Conservation (phyloP, 371 early-diverging fungal genomes). For the Vairimorpha necatrix region DNA sequence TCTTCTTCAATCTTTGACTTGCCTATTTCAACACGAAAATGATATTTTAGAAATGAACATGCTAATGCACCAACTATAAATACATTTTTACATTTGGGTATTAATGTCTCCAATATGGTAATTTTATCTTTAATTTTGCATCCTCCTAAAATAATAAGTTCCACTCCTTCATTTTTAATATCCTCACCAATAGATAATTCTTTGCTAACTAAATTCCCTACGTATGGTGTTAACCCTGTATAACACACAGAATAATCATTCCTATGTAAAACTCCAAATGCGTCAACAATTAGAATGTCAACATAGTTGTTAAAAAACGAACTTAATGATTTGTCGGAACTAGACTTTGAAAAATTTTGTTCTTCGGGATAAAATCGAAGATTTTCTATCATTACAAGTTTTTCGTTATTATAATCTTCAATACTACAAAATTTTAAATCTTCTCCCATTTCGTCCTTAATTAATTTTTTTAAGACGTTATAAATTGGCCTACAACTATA, state of each 20-base stretch:
- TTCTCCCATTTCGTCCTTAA: neutral
- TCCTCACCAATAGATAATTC: conserved; percentile 72
- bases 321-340: conserved; percentile 64
- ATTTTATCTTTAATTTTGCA: conserved; percentile 97
- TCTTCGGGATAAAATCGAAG: conserved; percentile 94
- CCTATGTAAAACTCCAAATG: conserved; percentile 95
- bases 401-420: conserved; percentile 6
- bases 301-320: conserved; percentile 83
- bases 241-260: conserved; percentile 88
- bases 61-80: conserved; percentile 94
- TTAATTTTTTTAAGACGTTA: conserved; percentile 64
- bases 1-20: conserved; percentile 67
- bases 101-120: conserved; percentile 75
- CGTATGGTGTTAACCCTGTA: conserved; percentile 69
- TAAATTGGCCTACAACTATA: conserved; percentile 62
- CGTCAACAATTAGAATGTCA: conserved; percentile 93
- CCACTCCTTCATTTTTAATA: conserved; percentile 65
- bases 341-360: conserved; percentile 69
- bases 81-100: conserved; percentile 69
- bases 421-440: conserved; percentile 6
- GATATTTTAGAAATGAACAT: conserved; percentile 86
- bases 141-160: conserved; percentile 93
- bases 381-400: conserved; percentile 81
- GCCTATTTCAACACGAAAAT: conserved; percentile 71
- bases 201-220: conserved; percentile 95